Evolutionary conservation across 768 basidiomycete genomes (phyloP), one percentile per base, ranked within the genome.

Genomic region (Termitomyces sp.): DNA sequence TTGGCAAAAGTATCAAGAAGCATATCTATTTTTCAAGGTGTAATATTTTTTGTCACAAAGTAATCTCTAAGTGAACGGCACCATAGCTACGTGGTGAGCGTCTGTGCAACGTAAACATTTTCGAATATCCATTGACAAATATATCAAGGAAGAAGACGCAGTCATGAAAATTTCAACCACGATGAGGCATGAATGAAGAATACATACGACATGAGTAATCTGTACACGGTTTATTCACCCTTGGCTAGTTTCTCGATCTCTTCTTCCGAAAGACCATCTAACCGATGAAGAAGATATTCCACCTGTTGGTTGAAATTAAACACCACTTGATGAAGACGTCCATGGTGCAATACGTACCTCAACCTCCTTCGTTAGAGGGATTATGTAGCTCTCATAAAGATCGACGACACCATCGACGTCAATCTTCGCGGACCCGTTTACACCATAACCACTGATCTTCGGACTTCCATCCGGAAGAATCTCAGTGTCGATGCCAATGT

Each of bases 301-400:
- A 98, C 92, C 95, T 98, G 9, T 27, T 18, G 13, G 7, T 66
- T 49, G 30, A 37, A 24, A n/a, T 13, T 41, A 12, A 46, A 54
- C 24, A 20, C 49, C 36, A 33, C 44, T 15, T 34, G 13, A 39
- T 4, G 39, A 49, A 15, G 27, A 22, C 39, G 11, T 9, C 8
- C 31, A 37, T 48, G 13, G 22, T 15, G 31, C 18, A 31, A 5
- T 18, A 57, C 80, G 49, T 69, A 96, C 96, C 92, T 99, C 97
- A 58, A 99, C 93, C 69, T 97, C 94, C 72, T 96, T 98, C 0
- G 97, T 99, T 63, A 99, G 72, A 9, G 97, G 97, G 59, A 99
- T 99, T 63, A 99, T 95, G 67, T 89, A 94, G 68, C 89, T 91
- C 69, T 95, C 87, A 68, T 99, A 99, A 61, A 99, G 72, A 68